Evolutionary conservation across 2,329 filamentous ascomycete species (phyloP).

Genomic region (Cercospora citrullina): DNA sequence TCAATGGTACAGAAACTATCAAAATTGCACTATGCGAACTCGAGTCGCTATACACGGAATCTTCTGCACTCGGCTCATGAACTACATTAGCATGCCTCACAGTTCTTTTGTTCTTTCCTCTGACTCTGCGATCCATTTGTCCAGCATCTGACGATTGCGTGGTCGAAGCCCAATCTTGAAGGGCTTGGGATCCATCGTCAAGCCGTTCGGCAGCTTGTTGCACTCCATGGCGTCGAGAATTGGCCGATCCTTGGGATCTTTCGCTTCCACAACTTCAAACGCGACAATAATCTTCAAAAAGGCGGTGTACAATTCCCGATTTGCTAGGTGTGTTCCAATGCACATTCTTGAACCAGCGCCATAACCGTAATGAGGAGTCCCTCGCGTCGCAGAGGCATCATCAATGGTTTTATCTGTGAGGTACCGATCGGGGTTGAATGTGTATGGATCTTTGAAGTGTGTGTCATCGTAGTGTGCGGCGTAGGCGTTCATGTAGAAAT

Average conservation of each 20-base stretch:
- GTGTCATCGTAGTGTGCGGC: conserved; percentile 70
- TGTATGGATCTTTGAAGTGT: conserved; percentile 64
- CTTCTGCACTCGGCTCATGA: not conserved
- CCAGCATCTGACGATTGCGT: conserved; percentile 44
- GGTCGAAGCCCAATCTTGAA: conserved; percentile 53
- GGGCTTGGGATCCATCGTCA: conserved; percentile 54
- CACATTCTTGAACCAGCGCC: conserved; percentile 48
- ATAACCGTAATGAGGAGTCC: conserved; percentile 52
- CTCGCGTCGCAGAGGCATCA: conserved; percentile 40
- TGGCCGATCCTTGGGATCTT: conserved; percentile 44
- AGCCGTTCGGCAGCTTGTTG: conserved; percentile 49
- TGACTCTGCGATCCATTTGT: conserved; percentile 50
- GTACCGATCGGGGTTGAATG: conserved; percentile 71
- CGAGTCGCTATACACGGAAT: not conserved
- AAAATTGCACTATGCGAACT: not conserved
- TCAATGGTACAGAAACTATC: not conserved
- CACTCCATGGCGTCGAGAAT: conserved; percentile 49
- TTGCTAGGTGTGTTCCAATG: conserved; percentile 43
- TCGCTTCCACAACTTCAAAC: conserved; percentile 48
- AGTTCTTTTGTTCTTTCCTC: conserved; percentile 45
- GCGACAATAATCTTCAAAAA: conserved; percentile 51
- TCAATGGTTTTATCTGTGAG: conserved; percentile 54
- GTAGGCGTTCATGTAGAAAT: conserved; percentile 79
- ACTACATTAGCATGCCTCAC: conserved; percentile 8
- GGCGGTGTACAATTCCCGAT: conserved; percentile 47